These are phyloP conservation scores for Backusella parvicylindrica DNA, from an alignment of 192 early-diverging fungal genomes.

Conservation along the genomic window DNA sequence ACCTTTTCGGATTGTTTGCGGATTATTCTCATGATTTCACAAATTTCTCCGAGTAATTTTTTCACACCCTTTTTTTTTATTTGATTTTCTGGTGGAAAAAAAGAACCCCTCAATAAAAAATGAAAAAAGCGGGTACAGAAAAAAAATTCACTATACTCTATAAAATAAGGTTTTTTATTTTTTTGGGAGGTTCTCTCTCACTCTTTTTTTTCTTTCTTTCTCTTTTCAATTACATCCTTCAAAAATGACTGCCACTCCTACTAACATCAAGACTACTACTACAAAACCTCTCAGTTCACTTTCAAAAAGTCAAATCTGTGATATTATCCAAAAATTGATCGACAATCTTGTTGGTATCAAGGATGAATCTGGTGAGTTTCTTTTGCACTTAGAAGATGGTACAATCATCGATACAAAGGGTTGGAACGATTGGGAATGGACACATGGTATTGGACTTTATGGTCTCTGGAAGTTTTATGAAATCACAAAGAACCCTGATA, in stretches of 20 bases:
- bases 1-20: not conserved
- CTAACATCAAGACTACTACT: not conserved
- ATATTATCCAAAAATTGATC: conserved; percentile 7
- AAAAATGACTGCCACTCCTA: not conserved
- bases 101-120: not conserved
- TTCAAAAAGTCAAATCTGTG: not conserved
- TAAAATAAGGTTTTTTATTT: not conserved
- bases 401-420: conserved; percentile 15
- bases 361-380: conserved; percentile 9
- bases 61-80: not conserved
- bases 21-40: not conserved
- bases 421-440: conserved; percentile 27
- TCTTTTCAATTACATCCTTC: not conserved
- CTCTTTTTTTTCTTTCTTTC: not conserved
- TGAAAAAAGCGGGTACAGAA: not conserved
- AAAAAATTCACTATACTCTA: not conserved
- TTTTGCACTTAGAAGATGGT: conserved; percentile 12
- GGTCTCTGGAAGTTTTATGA: conserved; percentile 19
- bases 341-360: conserved; percentile 12
- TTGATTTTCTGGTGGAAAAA: not conserved
- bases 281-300: not conserved
- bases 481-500: conserved; percentile 8
- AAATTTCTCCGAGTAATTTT: not conserved
- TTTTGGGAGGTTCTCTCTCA: not conserved
- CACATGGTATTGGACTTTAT: conserved; percentile 21